A percentile compares a stretch with the other conserved stretches of the same genome.
Conservation (phyloP, 148 eudicot genomes). For the Rhododendron vialii region DNA sequence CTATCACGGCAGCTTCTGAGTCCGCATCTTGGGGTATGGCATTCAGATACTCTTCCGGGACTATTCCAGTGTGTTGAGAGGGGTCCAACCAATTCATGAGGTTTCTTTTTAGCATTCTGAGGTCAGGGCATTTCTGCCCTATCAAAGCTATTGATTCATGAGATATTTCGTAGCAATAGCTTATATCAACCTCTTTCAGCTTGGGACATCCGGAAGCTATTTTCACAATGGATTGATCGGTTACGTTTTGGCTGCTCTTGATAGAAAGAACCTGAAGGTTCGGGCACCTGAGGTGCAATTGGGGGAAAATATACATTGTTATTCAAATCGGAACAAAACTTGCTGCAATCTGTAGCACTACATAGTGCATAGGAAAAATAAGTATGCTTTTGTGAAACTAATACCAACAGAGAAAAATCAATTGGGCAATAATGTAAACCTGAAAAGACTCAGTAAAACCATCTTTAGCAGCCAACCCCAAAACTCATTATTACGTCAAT, state of each 20-base stretch:
- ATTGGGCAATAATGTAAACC: not conserved
- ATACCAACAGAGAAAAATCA: not conserved
- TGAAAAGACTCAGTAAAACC: not conserved
- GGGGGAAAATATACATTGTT: not conserved
- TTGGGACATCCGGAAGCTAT: constrained; percentile 60
- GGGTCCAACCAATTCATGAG: constrained; percentile 80
- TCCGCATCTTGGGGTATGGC: constrained; percentile 80
- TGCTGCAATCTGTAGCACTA: not conserved
- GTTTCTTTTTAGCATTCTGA: constrained; percentile 59
- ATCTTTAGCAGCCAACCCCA: not conserved
- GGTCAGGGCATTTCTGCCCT: constrained; percentile 54
- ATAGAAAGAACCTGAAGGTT: constrained; percentile 73
- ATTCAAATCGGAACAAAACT: not conserved
- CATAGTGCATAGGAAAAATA: not conserved
- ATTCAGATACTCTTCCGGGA: constrained; percentile 65
- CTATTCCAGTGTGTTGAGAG: constrained; percentile 67
- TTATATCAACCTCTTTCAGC: constrained; percentile 68
- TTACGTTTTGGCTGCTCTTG: constrained; percentile 70
- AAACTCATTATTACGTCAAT: not conserved
- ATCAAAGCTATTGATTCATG: constrained; percentile 53
- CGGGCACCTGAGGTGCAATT: constrained; percentile 52
- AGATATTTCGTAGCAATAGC: constrained; percentile 88
- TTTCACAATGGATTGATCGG: constrained; percentile 43
- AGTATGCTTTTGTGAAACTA: not conserved
- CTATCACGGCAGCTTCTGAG: constrained; percentile 77